A percentile compares a stretch with the other conserved stretches of the same genome.
phyloP scores from a whole-genome alignment of 2,329 filamentous ascomycete species.

The Diatrype stigma region DNA sequence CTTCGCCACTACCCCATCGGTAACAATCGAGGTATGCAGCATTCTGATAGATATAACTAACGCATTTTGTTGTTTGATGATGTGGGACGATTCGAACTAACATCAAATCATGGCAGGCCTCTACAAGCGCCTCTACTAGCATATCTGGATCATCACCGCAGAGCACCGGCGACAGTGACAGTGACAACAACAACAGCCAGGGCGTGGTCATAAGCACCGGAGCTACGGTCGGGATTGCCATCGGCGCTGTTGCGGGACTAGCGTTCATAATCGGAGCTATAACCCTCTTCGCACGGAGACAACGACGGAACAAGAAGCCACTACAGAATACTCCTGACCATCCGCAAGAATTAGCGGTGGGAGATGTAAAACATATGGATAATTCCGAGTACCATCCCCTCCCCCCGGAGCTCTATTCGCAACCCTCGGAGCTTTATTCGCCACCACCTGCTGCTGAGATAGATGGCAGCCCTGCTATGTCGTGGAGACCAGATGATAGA shows the following conservation, averaged over 20 bases:
- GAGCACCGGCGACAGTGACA: neutral
- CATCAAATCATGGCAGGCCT: neutral
- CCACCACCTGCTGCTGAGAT: no score
- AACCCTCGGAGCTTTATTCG: no score
- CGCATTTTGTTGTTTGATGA: neutral
- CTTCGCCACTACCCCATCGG: neutral
- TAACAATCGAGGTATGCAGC: neutral
- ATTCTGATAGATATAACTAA: neutral
- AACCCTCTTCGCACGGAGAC: neutral
- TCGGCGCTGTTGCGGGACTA: conserved; percentile 4
- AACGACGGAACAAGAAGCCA: neutral
- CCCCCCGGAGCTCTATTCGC: no score
- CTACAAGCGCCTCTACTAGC: neutral
- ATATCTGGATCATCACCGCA: neutral
- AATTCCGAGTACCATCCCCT: no score
- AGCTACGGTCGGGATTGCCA: conserved; percentile 3
- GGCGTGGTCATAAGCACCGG: neutral
- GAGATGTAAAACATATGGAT: no score
- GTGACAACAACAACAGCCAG: neutral
- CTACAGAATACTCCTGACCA: no score
- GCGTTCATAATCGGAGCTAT: neutral
- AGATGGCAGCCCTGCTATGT: no score
- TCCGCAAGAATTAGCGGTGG: no score
- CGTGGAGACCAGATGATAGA: no score
- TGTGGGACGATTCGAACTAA: no score